Conservation (phyloP, 352 stramenopile species). For the Pythium angustatum region DNA sequence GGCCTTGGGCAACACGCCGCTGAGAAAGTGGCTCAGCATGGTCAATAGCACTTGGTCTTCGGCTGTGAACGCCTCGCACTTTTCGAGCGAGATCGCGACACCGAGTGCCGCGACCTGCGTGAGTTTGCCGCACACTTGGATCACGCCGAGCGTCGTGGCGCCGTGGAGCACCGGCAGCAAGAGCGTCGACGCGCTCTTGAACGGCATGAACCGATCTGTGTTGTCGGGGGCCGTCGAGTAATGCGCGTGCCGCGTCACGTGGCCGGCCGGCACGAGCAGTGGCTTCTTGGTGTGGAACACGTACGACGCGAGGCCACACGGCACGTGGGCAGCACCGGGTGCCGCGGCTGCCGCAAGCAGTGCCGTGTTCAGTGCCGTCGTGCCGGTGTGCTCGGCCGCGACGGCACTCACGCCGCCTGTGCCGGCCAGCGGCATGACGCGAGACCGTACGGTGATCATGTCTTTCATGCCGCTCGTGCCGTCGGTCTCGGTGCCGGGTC, state of each 20-base stretch:
- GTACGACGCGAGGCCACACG: constrained; percentile 62
- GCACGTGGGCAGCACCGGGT: constrained; percentile 1
- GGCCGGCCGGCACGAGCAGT: constrained; percentile 53
- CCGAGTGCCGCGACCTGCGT: constrained; percentile 58
- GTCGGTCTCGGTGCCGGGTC: constrained; percentile 11
- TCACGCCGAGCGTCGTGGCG: constrained; percentile 40
- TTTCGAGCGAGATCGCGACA: constrained; percentile 61
- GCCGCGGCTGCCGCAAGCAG: constrained; percentile 12
- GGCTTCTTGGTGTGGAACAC: constrained; percentile 70
- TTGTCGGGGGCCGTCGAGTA: constrained; percentile 58
- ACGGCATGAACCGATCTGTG: constrained; percentile 56
- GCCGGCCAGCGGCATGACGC: constrained; percentile 28
- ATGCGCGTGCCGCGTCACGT: constrained; percentile 47
- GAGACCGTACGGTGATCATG: constrained; percentile 34
- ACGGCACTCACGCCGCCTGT: constrained; percentile 30
- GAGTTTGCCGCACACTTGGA: constrained; percentile 70
- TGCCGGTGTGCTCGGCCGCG: constrained; percentile 28
- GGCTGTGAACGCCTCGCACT: constrained; percentile 51
- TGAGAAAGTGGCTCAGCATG: constrained; percentile 58
- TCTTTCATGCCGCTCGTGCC: constrained; percentile 13
- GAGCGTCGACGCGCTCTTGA: constrained; percentile 61
- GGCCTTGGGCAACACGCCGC: constrained; percentile 67
- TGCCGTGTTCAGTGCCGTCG: constrained; percentile 14
- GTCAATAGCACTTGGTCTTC: constrained; percentile 61
- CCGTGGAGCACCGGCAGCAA: constrained; percentile 54